Evolutionary conservation across 2,329 filamentous ascomycete genomes (phyloP).

Genomic region (Ophiocordyceps camponoti-saundersi): DNA sequence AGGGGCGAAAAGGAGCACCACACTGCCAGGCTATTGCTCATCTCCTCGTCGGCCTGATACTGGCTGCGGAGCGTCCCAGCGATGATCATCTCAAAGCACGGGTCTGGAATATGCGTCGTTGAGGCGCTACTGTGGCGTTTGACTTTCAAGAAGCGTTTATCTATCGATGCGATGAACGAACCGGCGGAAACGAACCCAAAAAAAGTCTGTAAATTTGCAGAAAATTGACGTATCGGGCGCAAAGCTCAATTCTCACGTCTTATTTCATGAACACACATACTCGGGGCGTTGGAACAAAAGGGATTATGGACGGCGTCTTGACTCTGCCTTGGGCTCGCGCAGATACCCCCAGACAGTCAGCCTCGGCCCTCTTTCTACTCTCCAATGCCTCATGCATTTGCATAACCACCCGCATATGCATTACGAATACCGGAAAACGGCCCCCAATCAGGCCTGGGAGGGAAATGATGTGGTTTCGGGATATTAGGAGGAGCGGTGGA

Average conservation of each 20-base stretch:
- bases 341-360: neutral
- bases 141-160: too few relatives aligned
- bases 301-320: neutral
- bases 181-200: neutral
- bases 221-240: neutral
- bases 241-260: neutral
- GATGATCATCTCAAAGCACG: too few relatives aligned
- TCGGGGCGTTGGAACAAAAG: neutral
- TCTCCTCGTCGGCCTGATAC: too few relatives aligned
- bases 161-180: too few relatives aligned
- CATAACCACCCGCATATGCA: neutral
- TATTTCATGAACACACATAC: neutral
- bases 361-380: neutral
- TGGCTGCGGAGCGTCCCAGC: too few relatives aligned
- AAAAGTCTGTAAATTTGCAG: neutral
- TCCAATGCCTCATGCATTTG: neutral
- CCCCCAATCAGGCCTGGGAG: conserved; percentile 5
- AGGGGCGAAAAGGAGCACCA: too few relatives aligned
- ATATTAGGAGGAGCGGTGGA: conserved; percentile 14
- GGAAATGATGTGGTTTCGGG: conserved; percentile 10
- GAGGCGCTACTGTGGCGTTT: too few relatives aligned
- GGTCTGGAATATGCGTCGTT: too few relatives aligned
- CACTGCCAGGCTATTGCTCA: too few relatives aligned
- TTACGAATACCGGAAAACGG: neutral
- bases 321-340: neutral